Evolutionary conservation across 805 yeast genomes (phyloP), one percentile per base, ranked within the genome.

Genomic region (Metschnikowia peoriensis): DNA sequence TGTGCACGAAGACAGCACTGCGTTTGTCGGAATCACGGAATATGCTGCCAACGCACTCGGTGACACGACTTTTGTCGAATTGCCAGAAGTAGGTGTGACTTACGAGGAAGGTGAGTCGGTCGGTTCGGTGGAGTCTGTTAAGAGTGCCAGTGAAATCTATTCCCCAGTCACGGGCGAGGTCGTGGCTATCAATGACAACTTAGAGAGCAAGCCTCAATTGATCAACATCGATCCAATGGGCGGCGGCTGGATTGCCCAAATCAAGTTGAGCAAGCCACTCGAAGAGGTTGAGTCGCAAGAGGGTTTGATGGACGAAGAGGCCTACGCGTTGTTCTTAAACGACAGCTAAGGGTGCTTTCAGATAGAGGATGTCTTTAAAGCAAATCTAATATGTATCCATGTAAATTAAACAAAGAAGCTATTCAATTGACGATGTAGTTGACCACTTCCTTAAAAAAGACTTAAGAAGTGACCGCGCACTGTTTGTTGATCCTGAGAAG

Each of bases 1-100:
- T 4, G 78, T 84, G 51, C 96, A 88, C 68, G 81, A 82, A 28
- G 97, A 92, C 70, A 89, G 89, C 55, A 77, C 85, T 41, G 87
- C 93, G 1, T 91, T 85, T 63, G 77, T 93, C 22, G 99, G 99
- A 32, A 90, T 94, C 70, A 91, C 99, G 52, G 83, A 82, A 63
- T 92, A 94, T 67, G 99, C 99, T 16, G 86, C 97, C 22, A 97
- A 91, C 65, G 96, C 98, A 7, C 81, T 94, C 55, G 99, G 99
- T 43, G 99, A 94, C 72, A 96, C 96, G 51, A 96, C 98, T 4
- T 94, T 79, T 68, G 86, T 92, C 54, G 99, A 94, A 72, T 78
- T 93, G 61, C 96, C 96, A 44, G 92, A 86, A 60, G 81, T 80
- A 39, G 88, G 85, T 40, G 80, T 78, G 40, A 74, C 66, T 32